These are phyloP conservation scores for Phytophthora parvispora DNA, from an alignment of 352 stramenopile genomes.

Conservation along the genomic window DNA sequence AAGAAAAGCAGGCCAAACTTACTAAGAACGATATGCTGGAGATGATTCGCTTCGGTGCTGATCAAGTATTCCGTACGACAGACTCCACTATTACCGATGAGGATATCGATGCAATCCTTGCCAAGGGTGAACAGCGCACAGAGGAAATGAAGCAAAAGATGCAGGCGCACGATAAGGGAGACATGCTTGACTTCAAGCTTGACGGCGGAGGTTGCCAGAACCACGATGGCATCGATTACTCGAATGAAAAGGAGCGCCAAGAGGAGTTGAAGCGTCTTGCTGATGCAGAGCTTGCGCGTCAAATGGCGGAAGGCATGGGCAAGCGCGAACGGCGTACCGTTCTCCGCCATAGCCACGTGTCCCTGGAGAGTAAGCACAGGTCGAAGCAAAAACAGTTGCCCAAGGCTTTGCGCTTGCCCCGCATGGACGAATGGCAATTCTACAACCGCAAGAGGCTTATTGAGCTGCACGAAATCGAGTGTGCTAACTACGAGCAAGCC, in stretches of 20 bases:
- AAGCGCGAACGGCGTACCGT: conserved; percentile 88
- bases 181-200: conserved; percentile 93
- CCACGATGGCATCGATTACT: conserved; percentile 98
- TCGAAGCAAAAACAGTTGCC: conserved; percentile 84
- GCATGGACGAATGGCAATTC: conserved; percentile 92
- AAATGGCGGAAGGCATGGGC: conserved; percentile 84
- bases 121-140: conserved; percentile 85
- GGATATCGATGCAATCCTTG: conserved; percentile 99
- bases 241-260: conserved; percentile 91
- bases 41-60: conserved; percentile 98
- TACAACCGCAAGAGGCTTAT: conserved; percentile 85
- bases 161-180: conserved; percentile 87
- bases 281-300: conserved; percentile 83
- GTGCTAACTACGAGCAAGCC: conserved; percentile 79
- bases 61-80: conserved; percentile 98
- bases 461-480: conserved; percentile 89
- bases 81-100: conserved; percentile 98
- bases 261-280: conserved; percentile 88
- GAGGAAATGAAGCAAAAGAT: conserved; percentile 93
- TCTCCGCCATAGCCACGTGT: conserved; percentile 66
- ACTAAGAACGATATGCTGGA: conserved; percentile 97
- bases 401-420: conserved; percentile 81
- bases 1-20: conserved; percentile 94
- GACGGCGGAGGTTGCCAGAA: conserved; percentile 96
- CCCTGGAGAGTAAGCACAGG: conserved; percentile 57